Evolutionary conservation across 805 yeast species (phyloP).

Genomic region (Candida mattraensis): DNA sequence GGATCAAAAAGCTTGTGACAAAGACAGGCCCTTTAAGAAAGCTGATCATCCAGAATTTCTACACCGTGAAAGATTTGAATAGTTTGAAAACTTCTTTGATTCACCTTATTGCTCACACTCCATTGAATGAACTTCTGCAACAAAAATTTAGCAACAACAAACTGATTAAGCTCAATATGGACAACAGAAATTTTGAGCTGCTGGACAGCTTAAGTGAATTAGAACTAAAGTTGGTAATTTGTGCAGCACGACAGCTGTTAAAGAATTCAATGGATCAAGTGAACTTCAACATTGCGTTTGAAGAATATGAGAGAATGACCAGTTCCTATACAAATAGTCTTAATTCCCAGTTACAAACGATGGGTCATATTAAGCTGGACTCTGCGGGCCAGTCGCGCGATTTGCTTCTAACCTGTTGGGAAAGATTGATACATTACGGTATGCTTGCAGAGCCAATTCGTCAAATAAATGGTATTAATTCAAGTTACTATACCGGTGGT

Average conservation of each 20-base stretch:
- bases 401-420: conserved; percentile 74
- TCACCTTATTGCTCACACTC: conserved; percentile 36
- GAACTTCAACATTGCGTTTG: conserved; percentile 74
- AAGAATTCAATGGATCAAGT: conserved; percentile 58
- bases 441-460: conserved; percentile 39
- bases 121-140: conserved; percentile 2
- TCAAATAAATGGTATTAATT: conserved; percentile 24
- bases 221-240: conserved; percentile 68
- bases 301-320: conserved; percentile 51
- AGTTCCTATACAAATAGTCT: conserved; percentile 31
- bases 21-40: conserved; percentile 36
- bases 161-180: conserved; percentile 5
- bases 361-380: conserved; percentile 39
- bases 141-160: conserved; percentile 2
- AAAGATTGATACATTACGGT: conserved; percentile 55
- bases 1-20: conserved; percentile 32
- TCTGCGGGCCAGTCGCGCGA: conserved; percentile 34
- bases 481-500: conserved; percentile 25
- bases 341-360: conserved; percentile 38
- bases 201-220: conserved; percentile 57
- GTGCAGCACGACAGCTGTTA: conserved; percentile 70
- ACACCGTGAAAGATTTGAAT: conserved; percentile 58
- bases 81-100: conserved; percentile 46
- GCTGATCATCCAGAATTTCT: conserved; percentile 46
- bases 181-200: conserved; percentile 18